Evolutionary conservation across 331 rosid genomes (phyloP), one percentile per base, ranked within the genome.

Genomic region (Quercus tomentella): DNA sequence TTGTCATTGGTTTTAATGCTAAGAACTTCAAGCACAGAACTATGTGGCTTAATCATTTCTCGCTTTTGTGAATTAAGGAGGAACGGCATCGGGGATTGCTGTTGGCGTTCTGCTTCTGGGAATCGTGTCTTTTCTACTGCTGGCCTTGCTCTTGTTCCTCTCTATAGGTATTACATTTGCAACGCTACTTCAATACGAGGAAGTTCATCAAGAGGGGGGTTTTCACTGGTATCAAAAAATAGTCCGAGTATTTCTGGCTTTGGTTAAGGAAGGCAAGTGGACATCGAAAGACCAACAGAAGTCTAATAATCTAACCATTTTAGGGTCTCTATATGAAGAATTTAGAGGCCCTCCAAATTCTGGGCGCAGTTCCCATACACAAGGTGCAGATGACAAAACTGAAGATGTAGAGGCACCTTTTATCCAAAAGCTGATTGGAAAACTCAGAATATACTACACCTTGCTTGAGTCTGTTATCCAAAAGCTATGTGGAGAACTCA

Each of bases 341-440:
- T 85, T 89, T 20, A 85, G 97, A 82, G 98, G 98, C 77, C 97
- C 97, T 58, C 97, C 97, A 79, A 92, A 92, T 67, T 77, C 98
- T 12, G 88, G 84, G 8, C 76, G 84, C 49, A 86, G 49, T 56
- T 70, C 81, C 51, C 76, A 33, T 16, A 86, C 85, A 60, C 91
- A 94, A 89, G n/a, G n/a, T n/a, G n/a, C n/a, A n/a, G n/a, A n/a
- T n/a, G n/a, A n/a, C n/a, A n/a, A n/a, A n/a, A n/a, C n/a, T n/a
- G n/a, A n/a, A n/a, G n/a, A n/a, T n/a, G 98, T 90, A 33, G 97
- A 94, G 79, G 98, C 98, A 55, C 98, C 98, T 56, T 87, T 89
- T 56, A 89, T 94, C 62, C 97, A 94, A 76, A 94, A 94, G 82
- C 78, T 94, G 76, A 91, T 94, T 76, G 98, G 98, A 17, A 86